These are phyloP conservation scores for Astrothelium macrocarpum DNA, from an alignment of 495 filamentous ascomycete genomes.

Conservation along the genomic window DNA sequence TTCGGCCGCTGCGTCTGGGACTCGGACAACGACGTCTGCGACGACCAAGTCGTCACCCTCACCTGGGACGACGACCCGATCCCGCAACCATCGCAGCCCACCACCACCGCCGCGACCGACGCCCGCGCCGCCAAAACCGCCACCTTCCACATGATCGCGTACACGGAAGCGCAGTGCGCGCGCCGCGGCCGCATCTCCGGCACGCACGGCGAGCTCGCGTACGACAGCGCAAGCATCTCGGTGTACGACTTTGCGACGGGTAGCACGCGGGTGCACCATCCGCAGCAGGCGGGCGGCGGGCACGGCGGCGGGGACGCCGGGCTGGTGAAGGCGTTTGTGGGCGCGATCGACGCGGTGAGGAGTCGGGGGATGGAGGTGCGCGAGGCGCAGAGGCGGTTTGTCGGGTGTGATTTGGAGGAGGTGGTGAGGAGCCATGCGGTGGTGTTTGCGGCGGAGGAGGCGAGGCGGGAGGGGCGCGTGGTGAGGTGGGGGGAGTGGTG, in stretches of 20 bases:
- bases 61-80: conserved; percentile 65
- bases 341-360: conserved; percentile 72
- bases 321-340: conserved; percentile 66
- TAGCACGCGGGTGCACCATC: conserved; percentile 41
- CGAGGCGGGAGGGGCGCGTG: conserved; percentile 56
- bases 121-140: conserved; percentile 67
- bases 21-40: conserved; percentile 79
- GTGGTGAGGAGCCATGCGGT: conserved; percentile 79
- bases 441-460: conserved; percentile 91
- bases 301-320: conserved; percentile 89
- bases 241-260: conserved; percentile 55
- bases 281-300: conserved; percentile 44
- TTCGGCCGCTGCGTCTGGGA: conserved; percentile 94
- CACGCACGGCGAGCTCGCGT: conserved; percentile 71
- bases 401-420: conserved; percentile 79
- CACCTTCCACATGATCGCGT: conserved; percentile 86
- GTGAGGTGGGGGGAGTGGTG: conserved; percentile 78
- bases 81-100: neutral
- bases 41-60: conserved; percentile 82
- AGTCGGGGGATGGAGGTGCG: conserved; percentile 54
- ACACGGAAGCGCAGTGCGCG: conserved; percentile 77
- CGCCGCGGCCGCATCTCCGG: conserved; percentile 77
- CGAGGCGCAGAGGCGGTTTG: conserved; percentile 61
- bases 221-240: conserved; percentile 58
- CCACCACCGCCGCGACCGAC: conserved; percentile 7